Evolutionary conservation across 2,329 filamentous ascomycete genomes (phyloP).

Genomic region (Colletotrichum chrysophilum): DNA sequence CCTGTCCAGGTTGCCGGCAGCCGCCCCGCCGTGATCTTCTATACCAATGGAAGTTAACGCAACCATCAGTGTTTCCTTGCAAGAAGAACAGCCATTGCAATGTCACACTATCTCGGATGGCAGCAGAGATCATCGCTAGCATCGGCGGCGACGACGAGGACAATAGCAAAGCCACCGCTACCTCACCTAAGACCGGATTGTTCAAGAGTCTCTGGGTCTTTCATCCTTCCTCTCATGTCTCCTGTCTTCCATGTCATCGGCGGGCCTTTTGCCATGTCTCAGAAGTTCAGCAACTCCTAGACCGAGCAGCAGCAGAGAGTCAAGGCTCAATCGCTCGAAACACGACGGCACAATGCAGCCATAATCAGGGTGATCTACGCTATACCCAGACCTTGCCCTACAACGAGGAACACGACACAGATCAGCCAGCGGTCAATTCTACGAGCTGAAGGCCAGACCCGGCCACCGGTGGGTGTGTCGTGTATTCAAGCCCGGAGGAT

Average conservation of each 20-base stretch:
- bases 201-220: background rate
- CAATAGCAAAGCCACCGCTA: background rate
- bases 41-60: background rate
- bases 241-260: background rate
- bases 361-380: background rate
- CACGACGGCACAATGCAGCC: constrained; percentile 1
- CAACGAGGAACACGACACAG: background rate
- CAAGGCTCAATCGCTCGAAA: constrained; percentile 6
- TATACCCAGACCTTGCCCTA: background rate
- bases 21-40: background rate
- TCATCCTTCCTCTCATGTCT: background rate
- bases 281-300: background rate
- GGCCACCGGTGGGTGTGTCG: background rate
- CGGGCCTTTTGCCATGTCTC: background rate
- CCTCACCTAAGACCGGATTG: background rate
- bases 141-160: background rate
- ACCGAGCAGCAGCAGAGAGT: background rate
- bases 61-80: background rate
- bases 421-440: background rate
- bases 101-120: background rate
- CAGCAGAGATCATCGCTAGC: background rate
- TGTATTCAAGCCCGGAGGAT: background rate
- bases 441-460: background rate
- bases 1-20: background rate
- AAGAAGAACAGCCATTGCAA: background rate